A percentile compares a stretch with the other conserved stretches of the same genome.
phyloP scores from a whole-genome alignment of 257 asterid genomes.

The Forsythia viridissima region DNA sequence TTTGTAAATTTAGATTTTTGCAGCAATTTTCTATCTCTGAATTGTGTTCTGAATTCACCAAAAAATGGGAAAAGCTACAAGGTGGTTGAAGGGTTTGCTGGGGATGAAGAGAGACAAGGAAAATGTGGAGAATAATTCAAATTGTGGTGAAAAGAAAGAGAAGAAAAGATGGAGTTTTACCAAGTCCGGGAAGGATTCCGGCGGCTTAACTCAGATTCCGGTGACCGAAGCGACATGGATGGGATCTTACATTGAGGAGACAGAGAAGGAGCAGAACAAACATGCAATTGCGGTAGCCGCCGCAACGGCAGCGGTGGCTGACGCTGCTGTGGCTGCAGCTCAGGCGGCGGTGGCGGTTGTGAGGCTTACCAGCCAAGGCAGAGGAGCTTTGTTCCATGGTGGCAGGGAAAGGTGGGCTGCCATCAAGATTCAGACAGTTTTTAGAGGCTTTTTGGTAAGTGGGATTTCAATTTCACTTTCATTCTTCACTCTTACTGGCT shows the following conservation, averaged over 20 bases:
- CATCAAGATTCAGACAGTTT: constrained; percentile 70
- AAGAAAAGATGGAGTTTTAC: constrained; percentile 76
- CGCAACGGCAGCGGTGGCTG: constrained; percentile 93
- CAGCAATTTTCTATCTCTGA: constrained; percentile 15
- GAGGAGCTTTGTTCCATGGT: constrained; percentile 43
- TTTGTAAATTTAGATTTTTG: constrained; percentile 19
- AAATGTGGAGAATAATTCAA: constrained; percentile 45
- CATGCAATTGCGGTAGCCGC: constrained; percentile 94
- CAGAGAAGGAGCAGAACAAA: constrained; percentile 69
- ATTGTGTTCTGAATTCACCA: constrained; percentile 3
- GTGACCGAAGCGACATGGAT: constrained; percentile 50
- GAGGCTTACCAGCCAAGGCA: constrained; percentile 75
- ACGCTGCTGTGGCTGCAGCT: constrained; percentile 95
- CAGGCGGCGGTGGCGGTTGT: constrained; percentile 96
- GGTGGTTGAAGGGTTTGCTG: constrained; percentile 79
- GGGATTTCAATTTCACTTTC: constrained; percentile 2
- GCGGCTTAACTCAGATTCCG: constrained; percentile 29
- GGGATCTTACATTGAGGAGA: constrained; percentile 55
- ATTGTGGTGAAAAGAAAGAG: constrained; percentile 49
- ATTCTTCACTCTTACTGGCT: neutral
- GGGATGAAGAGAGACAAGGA: constrained; percentile 83
- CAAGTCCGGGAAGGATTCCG: constrained; percentile 51
- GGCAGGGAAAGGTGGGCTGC: constrained; percentile 69
- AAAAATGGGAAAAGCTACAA: constrained; percentile 82
- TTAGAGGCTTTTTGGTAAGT: constrained; percentile 86